Conservation (phyloP, 768 basidiomycete species). For the Suillus occidentalis region DNA sequence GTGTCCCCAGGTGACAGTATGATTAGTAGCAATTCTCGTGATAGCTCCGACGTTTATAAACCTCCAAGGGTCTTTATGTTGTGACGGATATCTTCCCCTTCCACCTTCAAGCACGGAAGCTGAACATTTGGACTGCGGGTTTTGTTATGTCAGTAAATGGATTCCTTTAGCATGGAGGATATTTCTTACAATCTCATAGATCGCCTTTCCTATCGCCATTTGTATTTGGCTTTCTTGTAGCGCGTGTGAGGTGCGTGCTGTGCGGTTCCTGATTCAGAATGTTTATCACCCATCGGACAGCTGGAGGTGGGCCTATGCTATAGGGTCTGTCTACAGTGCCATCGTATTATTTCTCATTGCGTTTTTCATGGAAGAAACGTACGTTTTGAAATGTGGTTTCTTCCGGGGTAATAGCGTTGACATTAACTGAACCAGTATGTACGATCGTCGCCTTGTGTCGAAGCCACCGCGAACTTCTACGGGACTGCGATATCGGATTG, state of each 20-base stretch:
- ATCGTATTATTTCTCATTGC: slow-evolving; percentile 48
- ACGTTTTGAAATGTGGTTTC: neutral
- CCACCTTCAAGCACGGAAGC: slow-evolving; percentile 51
- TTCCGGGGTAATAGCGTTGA: neutral
- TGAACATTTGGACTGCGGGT: slow-evolving; percentile 55
- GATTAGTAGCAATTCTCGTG: neutral
- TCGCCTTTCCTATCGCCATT: slow-evolving; percentile 32
- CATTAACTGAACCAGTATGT: slow-evolving; percentile 37
- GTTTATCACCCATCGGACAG: slow-evolving; percentile 18
- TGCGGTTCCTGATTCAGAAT: neutral
- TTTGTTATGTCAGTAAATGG: slow-evolving; percentile 51
- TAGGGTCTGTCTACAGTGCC: slow-evolving; percentile 47
- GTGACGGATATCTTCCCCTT: slow-evolving; percentile 55
- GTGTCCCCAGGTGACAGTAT: slow-evolving; percentile 51
- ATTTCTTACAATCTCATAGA: slow-evolving; percentile 36
- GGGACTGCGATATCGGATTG: slow-evolving; percentile 41
- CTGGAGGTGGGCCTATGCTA: slow-evolving; percentile 54
- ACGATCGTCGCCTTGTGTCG: slow-evolving; percentile 37
- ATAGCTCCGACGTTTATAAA: neutral
- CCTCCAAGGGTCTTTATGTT: slow-evolving; percentile 40
- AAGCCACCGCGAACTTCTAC: slow-evolving; percentile 19
- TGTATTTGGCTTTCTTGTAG: slow-evolving; percentile 29
- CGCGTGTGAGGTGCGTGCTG: slow-evolving; percentile 23
- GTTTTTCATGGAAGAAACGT: slow-evolving; percentile 54
- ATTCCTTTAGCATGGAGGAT: slow-evolving; percentile 28